phyloP scores from a whole-genome alignment of 2,329 filamentous ascomycete genomes.

The Colletotrichum theobromicola region DNA sequence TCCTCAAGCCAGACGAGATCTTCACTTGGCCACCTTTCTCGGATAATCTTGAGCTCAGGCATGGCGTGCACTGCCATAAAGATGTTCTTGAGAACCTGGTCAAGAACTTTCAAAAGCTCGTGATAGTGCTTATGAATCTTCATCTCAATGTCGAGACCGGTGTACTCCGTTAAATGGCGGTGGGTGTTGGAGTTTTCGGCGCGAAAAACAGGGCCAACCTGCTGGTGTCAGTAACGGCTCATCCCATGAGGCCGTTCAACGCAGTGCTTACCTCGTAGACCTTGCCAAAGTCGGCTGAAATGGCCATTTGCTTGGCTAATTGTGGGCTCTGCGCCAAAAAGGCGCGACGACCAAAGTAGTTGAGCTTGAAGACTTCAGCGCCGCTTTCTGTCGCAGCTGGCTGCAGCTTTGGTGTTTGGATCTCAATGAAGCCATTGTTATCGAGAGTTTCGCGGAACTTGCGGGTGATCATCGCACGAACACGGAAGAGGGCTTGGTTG shows the following conservation, averaged over 20 bases:
- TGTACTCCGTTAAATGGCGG: constrained; percentile 92
- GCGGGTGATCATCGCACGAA: constrained; percentile 81
- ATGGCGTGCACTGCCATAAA: constrained; percentile 46
- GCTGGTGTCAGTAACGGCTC: background rate
- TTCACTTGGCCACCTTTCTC: constrained; percentile 83
- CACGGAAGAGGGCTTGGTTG: constrained; percentile 86
- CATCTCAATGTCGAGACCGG: constrained; percentile 93
- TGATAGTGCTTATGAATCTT: constrained; percentile 87
- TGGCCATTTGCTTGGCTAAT: constrained; percentile 90
- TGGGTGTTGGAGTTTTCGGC: constrained; percentile 97
- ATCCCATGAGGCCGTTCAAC: too few relatives aligned
- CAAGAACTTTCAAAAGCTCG: constrained; percentile 81
- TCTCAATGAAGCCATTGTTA: constrained; percentile 82
- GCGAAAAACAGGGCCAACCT: constrained; percentile 85
- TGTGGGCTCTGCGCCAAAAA: constrained; percentile 94
- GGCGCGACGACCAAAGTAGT: constrained; percentile 87
- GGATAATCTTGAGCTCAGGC: constrained; percentile 79
- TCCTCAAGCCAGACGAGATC: constrained; percentile 87
- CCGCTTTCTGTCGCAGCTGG: constrained; percentile 90
- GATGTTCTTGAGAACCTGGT: constrained; percentile 81
- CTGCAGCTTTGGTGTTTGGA: constrained; percentile 92
- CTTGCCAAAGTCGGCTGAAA: constrained; percentile 85
- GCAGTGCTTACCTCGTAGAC: constrained; percentile 73
- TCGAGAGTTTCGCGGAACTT: constrained; percentile 81
- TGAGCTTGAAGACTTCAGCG: constrained; percentile 87